Base-by-base conservation (phyloP, 2,329 filamentous ascomycete species). In the Aspergillus tubingensis region DNA sequence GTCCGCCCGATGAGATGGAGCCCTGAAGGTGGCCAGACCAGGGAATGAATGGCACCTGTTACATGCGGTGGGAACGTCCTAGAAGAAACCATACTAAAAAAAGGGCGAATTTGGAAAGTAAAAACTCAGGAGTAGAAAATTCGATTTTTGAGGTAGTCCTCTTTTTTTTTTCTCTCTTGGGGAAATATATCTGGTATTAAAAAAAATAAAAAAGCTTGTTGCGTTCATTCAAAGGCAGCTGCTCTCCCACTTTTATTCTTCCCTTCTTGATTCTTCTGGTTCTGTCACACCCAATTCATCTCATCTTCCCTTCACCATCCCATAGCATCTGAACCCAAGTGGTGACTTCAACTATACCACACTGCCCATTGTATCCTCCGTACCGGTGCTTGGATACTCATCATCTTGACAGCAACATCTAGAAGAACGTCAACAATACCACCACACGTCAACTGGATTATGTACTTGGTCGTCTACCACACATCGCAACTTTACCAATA, bases 1-100 rank as follows among this genome's bases (percentile, higher is more conserved):
- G 59, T 55, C 62, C 62, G 57, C 59, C 58, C 60, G 60, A 62
- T 62, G 62, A 23, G 59, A 65, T 52, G 59, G 57, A 64, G 57
- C 48, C 59, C 47, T 54, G 57, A 56, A 32, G 56, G 66, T 69
- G 69, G 68, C 68, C 65, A 70, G 68, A 65, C 66, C 62, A 59
- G 54, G 62, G 63, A 61, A 65, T 63, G 61, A 62, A 65, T 62
- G 56, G 65, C 62, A 64, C 58, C 63, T 65, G 66, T 68, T 63
- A 68, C 66, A 63, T 62, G 43, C 36, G 38, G 68, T 72, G 70
- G 67, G 64, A 68, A 70, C 63, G 58, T 58, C 52, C 62, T 65
- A 67, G 67, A 68, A 71, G 62, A 56, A 51, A 49, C 57, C 54
- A 56, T 48, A 53, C 41, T 44, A 66, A 62, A 62, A 58, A 62